These are phyloP conservation scores for Kluyveromyces siamensis DNA, from an alignment of 805 yeast species.

Conservation along the genomic window DNA sequence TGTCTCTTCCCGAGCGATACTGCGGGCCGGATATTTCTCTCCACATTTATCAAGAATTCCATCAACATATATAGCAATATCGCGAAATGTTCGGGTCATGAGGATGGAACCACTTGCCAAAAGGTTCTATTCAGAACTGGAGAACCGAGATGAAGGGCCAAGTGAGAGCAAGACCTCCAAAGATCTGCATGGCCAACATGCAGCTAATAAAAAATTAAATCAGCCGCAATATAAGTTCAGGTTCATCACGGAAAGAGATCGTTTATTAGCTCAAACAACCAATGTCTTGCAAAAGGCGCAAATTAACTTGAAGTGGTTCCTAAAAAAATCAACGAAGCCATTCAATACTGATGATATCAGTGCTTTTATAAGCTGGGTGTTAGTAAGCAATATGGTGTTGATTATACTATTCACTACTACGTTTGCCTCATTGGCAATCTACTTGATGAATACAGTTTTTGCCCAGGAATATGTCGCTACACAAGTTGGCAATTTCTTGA, in stretches of 20 bases:
- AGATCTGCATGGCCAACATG: background rate
- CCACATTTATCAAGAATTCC: background rate
- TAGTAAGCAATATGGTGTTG: conserved; percentile 77
- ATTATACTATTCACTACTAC: conserved; percentile 87
- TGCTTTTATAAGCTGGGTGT: conserved; percentile 86
- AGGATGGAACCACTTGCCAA: background rate
- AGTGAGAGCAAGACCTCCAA: background rate
- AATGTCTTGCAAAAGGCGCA: conserved; percentile 33
- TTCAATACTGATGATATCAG: conserved; percentile 87
- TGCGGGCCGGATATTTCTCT: background rate
- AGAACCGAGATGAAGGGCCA: background rate
- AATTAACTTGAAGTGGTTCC: conserved; percentile 58
- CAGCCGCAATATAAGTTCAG: conserved; percentile 9
- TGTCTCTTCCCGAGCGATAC: background rate
- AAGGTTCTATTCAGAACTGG: background rate
- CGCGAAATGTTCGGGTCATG: background rate
- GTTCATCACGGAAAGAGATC: conserved; percentile 19
- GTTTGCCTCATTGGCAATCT: conserved; percentile 70
- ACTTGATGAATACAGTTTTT: conserved; percentile 51
- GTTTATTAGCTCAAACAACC: conserved; percentile 33
- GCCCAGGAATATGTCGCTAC: conserved; percentile 74
- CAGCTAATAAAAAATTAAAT: background rate
- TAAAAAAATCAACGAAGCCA: conserved; percentile 70
- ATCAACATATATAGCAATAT: background rate
- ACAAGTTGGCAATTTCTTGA: conserved; percentile 70